Conservation (phyloP, 306 rosid species). For the Gleditsia sinensis region DNA sequence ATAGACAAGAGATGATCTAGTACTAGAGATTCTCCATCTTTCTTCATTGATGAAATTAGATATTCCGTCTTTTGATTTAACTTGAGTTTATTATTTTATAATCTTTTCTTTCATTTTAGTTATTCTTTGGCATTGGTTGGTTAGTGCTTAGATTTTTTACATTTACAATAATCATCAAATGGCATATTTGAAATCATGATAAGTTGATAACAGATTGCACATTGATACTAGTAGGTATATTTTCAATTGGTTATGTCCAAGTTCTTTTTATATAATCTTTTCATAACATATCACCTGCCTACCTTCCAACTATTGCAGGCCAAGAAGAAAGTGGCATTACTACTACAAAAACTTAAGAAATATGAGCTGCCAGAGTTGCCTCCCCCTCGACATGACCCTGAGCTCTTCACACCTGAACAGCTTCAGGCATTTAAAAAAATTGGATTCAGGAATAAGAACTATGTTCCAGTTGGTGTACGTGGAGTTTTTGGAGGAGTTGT, state of each 20-base stretch:
- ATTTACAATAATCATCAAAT: slow-evolving; percentile 5
- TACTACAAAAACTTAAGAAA: slow-evolving; percentile 89
- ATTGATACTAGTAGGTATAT: background rate
- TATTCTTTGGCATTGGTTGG: slow-evolving; percentile 15
- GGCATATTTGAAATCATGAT: background rate
- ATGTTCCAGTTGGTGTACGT: slow-evolving; percentile 97
- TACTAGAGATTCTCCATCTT: slow-evolving; percentile 3
- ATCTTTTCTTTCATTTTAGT: background rate
- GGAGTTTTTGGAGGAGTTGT: slow-evolving; percentile 99
- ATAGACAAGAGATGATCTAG: background rate
- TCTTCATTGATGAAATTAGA: slow-evolving; percentile 17
- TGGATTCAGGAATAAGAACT: slow-evolving; percentile 92
- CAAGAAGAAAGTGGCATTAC: slow-evolving; percentile 92
- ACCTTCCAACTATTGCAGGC: slow-evolving; percentile 60
- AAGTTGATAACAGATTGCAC: slow-evolving; percentile 12
- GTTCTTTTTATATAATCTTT: slow-evolving; percentile 6
- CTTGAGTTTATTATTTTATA: background rate
- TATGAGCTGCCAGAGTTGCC: slow-evolving; percentile 96
- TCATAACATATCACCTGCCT: slow-evolving; percentile 25
- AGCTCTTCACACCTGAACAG: slow-evolving; percentile 82
- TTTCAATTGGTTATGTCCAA: slow-evolving; percentile 14
- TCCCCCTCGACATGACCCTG: slow-evolving; percentile 88
- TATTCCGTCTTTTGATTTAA: background rate
- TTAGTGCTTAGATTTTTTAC: slow-evolving; percentile 7
- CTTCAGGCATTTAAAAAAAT: slow-evolving; percentile 89